Evolutionary conservation across 768 basidiomycete genomes (phyloP).

Genomic region (Multifurca ochricompacta): DNA sequence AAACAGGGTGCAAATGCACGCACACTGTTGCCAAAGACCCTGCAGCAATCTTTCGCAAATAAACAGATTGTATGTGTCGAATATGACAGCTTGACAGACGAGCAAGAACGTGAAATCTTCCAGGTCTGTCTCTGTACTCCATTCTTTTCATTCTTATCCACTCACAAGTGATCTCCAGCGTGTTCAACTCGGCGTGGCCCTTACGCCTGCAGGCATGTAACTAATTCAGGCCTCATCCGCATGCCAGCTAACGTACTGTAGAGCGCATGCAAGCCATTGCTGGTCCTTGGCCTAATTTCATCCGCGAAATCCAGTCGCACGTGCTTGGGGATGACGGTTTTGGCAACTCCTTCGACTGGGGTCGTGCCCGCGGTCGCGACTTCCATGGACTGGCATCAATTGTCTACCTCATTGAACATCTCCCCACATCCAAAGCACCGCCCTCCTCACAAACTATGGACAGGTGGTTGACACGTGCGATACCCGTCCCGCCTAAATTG

Average conservation of each 20-base stretch:
- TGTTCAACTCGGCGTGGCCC: conserved; percentile 71
- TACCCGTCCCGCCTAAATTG: conserved; percentile 28
- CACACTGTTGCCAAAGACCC: conserved; percentile 25
- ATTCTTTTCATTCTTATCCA: neutral
- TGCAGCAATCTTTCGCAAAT: conserved; percentile 53
- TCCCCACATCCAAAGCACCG: conserved; percentile 18
- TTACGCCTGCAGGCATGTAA: conserved; percentile 55
- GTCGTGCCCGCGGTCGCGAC: conserved; percentile 31
- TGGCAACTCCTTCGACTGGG: conserved; percentile 29
- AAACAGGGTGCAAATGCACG: conserved; percentile 37
- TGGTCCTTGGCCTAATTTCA: conserved; percentile 48
- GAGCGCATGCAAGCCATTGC: conserved; percentile 65
- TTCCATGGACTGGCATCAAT: conserved; percentile 30
- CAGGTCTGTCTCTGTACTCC: conserved; percentile 39
- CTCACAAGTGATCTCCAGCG: conserved; percentile 35
- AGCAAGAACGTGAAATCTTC: conserved; percentile 64
- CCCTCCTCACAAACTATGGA: conserved; percentile 24
- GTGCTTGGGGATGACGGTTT: conserved; percentile 37
- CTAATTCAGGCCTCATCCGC: neutral
- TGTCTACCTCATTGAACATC: conserved; percentile 27
- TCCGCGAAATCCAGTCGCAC: conserved; percentile 45
- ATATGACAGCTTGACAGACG: conserved; percentile 40
- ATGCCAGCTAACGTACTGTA: conserved; percentile 21
- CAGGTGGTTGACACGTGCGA: conserved; percentile 25
- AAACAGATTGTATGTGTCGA: conserved; percentile 77